Evolutionary conservation across 345 rosid species (phyloP).

Genomic region (Melaleuca quinquenervia): DNA sequence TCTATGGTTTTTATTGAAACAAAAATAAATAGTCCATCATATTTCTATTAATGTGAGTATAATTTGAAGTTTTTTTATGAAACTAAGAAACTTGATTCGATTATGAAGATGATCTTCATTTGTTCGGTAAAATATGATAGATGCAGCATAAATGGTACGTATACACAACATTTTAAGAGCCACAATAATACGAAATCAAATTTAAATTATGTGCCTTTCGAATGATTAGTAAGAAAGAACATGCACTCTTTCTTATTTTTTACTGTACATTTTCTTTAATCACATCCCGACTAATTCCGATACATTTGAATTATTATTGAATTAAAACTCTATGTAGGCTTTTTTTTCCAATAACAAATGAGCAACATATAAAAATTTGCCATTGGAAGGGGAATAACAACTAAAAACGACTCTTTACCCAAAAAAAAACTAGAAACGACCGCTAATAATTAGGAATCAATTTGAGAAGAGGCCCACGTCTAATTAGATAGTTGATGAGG

Average conservation of each 20-base stretch:
- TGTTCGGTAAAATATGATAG: not conserved
- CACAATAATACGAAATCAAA: rapidly evolving
- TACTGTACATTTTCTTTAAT: not conserved
- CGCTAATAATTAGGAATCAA: too few species aligned
- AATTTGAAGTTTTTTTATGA: too few species aligned
- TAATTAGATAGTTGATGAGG: too few species aligned
- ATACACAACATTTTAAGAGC: not conserved
- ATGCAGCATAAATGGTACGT: not conserved
- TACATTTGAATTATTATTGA: rapidly evolving
- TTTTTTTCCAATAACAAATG: too few species aligned
- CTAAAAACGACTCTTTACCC: too few species aligned
- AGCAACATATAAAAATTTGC: too few species aligned
- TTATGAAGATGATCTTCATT: not conserved
- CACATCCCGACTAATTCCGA: rapidly evolving
- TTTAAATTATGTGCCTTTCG: not conserved
- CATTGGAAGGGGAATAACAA: too few species aligned
- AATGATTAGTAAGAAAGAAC: not conserved
- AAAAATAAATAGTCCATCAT: too few species aligned
- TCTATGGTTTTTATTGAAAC: too few species aligned
- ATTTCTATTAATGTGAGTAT: too few species aligned
- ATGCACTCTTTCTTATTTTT: rapidly evolving
- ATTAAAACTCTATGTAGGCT: not conserved
- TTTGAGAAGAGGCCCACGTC: too few species aligned
- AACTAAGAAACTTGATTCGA: not conserved
- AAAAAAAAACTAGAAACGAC: too few species aligned